phyloP scores from a whole-genome alignment of 257 asterid species.

The Nicotiana benthamiana region DNA sequence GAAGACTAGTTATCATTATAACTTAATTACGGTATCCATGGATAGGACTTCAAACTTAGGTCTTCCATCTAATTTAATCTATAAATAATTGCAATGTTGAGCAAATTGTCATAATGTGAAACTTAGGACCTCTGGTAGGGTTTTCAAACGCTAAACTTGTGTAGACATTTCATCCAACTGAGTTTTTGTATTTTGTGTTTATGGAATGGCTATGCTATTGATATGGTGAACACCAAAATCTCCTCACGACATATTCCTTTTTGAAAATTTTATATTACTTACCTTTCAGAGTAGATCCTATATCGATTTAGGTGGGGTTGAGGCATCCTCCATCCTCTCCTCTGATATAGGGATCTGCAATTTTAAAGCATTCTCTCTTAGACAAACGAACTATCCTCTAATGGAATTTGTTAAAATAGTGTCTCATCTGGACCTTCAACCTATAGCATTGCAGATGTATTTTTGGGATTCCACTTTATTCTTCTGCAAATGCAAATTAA shows the following conservation, averaged over 20 bases:
- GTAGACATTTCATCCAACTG: neutral
- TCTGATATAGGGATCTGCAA: neutral
- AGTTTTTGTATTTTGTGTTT: neutral
- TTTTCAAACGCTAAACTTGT: neutral
- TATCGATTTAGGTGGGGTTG: neutral
- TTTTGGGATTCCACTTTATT: neutral
- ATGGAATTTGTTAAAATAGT: conserved; percentile 8
- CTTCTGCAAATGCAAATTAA: conserved; percentile 19
- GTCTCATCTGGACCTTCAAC: neutral
- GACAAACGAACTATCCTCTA: conserved; percentile 18
- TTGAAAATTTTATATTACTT: neutral
- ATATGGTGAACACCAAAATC: neutral
- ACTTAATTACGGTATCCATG: neutral
- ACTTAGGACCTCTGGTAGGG: neutral
- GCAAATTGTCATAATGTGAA: neutral
- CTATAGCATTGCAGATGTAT: neutral
- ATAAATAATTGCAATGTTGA: neutral
- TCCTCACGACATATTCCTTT: neutral
- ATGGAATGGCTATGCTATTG: neutral
- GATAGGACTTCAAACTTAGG: neutral
- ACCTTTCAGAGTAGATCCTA: neutral
- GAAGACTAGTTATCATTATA: neutral
- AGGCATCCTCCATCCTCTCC: neutral
- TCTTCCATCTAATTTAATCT: neutral
- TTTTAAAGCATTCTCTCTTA: neutral